phyloP scores from a whole-genome alignment of 495 filamentous ascomycete genomes.

The Polyplosphaeria fusca region DNA sequence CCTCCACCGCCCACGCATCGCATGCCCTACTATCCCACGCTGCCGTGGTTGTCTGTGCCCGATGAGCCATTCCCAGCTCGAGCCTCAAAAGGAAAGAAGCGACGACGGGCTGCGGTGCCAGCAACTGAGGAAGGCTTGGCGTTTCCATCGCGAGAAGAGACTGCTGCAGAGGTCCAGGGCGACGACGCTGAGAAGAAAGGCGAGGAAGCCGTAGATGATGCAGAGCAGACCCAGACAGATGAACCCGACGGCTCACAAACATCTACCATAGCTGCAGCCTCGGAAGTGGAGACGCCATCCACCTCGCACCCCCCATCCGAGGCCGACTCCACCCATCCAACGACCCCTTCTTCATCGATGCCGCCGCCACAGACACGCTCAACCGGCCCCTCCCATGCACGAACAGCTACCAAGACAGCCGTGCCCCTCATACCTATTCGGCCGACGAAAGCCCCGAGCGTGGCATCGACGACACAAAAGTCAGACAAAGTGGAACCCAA shows the following conservation, averaged over 20 bases:
- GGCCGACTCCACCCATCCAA: constrained; percentile 63
- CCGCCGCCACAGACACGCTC: constrained; percentile 29
- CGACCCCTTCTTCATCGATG: constrained; percentile 61
- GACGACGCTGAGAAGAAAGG: constrained; percentile 33
- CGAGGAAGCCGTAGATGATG: constrained; percentile 29
- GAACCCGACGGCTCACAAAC: constrained; percentile 39
- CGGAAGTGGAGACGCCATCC: constrained; percentile 62
- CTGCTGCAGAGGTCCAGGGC: constrained; percentile 29
- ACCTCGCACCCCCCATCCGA: constrained; percentile 67
- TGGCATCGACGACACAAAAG: constrained; percentile 47
- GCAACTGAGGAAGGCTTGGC: constrained; percentile 45
- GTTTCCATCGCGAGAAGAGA: constrained; percentile 49
- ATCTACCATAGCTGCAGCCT: constrained; percentile 42
- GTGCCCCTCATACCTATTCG: constrained; percentile 65
- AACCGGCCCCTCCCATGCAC: constrained; percentile 40
- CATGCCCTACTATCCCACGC: constrained; percentile 60
- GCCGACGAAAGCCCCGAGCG: constrained; percentile 52
- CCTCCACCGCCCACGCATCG: constrained; percentile 23
- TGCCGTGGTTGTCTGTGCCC: constrained; percentile 80
- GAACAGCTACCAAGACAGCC: constrained; percentile 47
- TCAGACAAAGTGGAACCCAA: constrained; percentile 44
- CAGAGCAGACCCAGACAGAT: constrained; percentile 39
- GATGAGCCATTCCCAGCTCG: constrained; percentile 62
- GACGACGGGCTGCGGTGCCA: constrained; percentile 44
- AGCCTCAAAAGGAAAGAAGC: constrained; percentile 43